Base-by-base conservation (phyloP, 805 yeast species). In the Vanderwaltozyma tropicalis region DNA sequence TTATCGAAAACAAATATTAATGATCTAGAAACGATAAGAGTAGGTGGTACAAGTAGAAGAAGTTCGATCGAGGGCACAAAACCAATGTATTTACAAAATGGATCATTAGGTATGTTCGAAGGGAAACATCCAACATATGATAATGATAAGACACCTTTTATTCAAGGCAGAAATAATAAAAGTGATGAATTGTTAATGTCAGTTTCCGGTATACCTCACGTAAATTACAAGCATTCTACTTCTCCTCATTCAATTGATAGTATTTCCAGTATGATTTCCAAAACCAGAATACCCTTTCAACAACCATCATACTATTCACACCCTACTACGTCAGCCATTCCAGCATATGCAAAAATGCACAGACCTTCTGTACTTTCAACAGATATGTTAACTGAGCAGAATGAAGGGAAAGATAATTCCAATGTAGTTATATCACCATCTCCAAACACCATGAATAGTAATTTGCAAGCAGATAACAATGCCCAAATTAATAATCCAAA, bases 321-420 rank as follows among this genome's bases (percentile, higher is more conserved):
- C 31, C 61, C 63, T 5, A 52, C 55, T 10, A 53, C 57, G 3
- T 50, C 52, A 13, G 49, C 60, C 11, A 44, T 54, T 2, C 53
- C 60, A 5, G 62, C 59, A 1, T 59, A 58, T 39, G 64, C 62
- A 3, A 57, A 53, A 31, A 35, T 58, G 16, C 63, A 57, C 35
- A 49, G 47, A 38, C 60, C 59, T 5, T 46, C 40, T 3, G 37
- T 46, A n/a, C 48, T 43, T n/a, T 41, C 47, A 7, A 42, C 46
- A 2, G 48, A 43, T 19, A 40, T 48, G 22, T 35, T 46, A 34
- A 41, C 32, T 21, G 42, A 44, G 25, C 43, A 37, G 28, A 36
- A 10, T 9, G 22, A 33, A 18, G 15, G 18, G 12, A 32, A 20
- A 18, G 13, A n/a, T 18, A 27, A 33, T 27, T 10, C 24, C 24